Conservation (phyloP, 306 rosid genomes). For the Pyrus betulifolia region DNA sequence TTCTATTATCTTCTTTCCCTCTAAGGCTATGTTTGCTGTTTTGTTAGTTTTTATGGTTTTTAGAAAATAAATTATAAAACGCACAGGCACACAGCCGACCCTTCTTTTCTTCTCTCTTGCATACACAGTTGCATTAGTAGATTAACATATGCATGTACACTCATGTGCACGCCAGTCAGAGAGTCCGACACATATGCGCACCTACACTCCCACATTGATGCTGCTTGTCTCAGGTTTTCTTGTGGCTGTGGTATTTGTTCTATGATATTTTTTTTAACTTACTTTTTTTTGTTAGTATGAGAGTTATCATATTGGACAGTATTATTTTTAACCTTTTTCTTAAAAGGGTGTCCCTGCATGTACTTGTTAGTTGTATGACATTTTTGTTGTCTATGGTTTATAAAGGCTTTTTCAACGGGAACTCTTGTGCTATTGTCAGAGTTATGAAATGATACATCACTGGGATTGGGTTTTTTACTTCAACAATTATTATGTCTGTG, state of each 20-base stretch:
- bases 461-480: neutral
- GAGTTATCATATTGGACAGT: neutral
- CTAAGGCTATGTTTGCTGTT: neutral
- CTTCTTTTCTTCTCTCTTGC: neutral
- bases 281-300: neutral
- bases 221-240: neutral
- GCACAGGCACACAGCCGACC: neutral
- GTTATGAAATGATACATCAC: slow-evolving; percentile 12
- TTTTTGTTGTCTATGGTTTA: slow-evolving; percentile 16
- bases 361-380: slow-evolving; percentile 2
- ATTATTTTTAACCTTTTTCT: neutral
- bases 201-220: neutral
- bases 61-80: neutral
- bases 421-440: slow-evolving; percentile 12
- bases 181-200: neutral
- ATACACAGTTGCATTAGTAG: neutral
- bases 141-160: neutral
- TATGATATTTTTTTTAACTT: neutral
- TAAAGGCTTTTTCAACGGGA: slow-evolving; percentile 10
- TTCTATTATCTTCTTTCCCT: neutral
- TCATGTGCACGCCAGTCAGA: neutral
- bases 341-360: neutral
- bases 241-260: neutral
- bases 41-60: neutral
- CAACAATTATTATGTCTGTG: neutral